Evolutionary conservation across 2,329 filamentous ascomycete genomes (phyloP).

Genomic region (Sporothrix mexicana): DNA sequence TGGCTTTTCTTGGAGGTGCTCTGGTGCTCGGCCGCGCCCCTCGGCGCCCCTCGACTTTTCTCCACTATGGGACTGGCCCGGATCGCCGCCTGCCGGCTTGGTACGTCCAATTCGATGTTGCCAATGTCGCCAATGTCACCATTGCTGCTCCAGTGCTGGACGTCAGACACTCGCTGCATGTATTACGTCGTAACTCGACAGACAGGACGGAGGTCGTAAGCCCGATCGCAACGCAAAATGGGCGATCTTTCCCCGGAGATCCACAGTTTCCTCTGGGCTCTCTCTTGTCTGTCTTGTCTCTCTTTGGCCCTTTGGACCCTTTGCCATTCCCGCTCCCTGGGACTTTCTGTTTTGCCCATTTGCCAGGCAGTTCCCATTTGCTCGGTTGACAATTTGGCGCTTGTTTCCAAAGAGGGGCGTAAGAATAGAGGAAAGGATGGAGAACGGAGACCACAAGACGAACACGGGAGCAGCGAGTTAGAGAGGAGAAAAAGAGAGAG

Average conservation of each 20-base stretch:
- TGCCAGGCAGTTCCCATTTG: too few relatives aligned
- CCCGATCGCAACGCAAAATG: not conserved
- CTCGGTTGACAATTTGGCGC: not conserved
- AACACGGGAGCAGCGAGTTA: not conserved
- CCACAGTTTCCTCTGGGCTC: not conserved
- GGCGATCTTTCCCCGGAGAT: not conserved
- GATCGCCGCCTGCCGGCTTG: conserved; percentile 12
- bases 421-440: not conserved
- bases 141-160: too few relatives aligned
- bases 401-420: not conserved
- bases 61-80: not conserved
- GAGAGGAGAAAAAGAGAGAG: not conserved
- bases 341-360: too few relatives aligned
- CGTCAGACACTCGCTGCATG: not conserved
- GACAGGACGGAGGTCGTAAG: too few relatives aligned
- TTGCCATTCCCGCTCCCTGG: too few relatives aligned
- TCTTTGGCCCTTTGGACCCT: too few relatives aligned
- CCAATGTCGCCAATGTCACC: too few relatives aligned
- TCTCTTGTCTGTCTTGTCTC: not conserved
- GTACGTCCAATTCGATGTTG: not conserved
- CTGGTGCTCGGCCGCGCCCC: too few relatives aligned
- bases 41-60: not conserved
- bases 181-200: not conserved
- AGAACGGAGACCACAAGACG: not conserved
- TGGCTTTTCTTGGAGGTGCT: not conserved